phyloP scores from a whole-genome alignment of 257 asterid genomes.

The Solanum bulbocastanum region DNA sequence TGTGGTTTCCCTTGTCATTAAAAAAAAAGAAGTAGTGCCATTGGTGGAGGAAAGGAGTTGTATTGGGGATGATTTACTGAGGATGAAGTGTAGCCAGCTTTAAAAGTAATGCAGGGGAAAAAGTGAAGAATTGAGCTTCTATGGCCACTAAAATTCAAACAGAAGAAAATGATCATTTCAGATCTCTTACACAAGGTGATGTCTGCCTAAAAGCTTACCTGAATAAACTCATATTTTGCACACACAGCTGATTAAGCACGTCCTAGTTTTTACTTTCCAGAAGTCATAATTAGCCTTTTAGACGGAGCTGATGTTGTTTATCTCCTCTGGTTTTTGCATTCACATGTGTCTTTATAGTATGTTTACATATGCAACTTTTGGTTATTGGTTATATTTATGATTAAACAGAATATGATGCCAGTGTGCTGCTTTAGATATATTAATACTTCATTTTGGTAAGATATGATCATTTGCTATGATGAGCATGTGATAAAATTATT shows the following conservation, averaged over 20 bases:
- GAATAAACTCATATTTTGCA: not conserved
- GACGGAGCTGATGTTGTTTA: not conserved
- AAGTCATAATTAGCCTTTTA: not conserved
- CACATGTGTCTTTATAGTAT: not conserved
- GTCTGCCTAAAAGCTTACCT: not conserved
- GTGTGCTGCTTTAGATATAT: not conserved
- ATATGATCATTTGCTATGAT: not conserved
- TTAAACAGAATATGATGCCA: not conserved
- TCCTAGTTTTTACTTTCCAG: not conserved
- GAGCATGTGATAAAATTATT: not conserved
- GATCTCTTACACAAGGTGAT: not conserved
- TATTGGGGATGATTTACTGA: not conserved
- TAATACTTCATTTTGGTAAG: not conserved
- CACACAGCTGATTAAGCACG: not conserved
- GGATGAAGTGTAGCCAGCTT: not conserved
- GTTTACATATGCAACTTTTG: not conserved
- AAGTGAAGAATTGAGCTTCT: not conserved
- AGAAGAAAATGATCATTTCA: not conserved
- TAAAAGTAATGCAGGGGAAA: not conserved
- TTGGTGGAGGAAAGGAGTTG: not conserved
- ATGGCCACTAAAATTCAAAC: not conserved
- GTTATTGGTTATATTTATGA: not conserved
- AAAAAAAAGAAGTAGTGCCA: not conserved
- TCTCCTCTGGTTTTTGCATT: not conserved
- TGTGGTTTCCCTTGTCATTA: no score